Evolutionary conservation across 2,329 filamentous ascomycete genomes (phyloP), one percentile per base, ranked within the genome.

Genomic region (Diaporthe humulicola): DNA sequence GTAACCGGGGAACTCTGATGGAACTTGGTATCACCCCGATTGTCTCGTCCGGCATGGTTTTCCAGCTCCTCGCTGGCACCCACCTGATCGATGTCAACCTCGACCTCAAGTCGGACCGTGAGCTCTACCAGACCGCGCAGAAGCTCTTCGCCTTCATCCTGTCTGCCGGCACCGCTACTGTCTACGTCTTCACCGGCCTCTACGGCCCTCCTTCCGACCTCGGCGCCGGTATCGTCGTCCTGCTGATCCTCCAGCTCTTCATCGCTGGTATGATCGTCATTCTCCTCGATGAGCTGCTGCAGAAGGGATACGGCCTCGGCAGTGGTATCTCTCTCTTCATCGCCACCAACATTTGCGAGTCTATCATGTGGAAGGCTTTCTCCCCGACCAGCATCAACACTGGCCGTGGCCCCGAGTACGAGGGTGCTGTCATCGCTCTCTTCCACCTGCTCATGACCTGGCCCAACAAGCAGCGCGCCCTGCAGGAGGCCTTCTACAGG

Each of bases 51-150:
- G 97, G 97, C 87, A 99, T 99, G 97, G 95, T 99, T 83, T 99
- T 99, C 92, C 97, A 99, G 93, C 96, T 99, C 83, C 94, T 99
- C 79, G 97, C 97, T 83, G 97, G 97, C 84, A 99, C 97, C 86
- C 97, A 99, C 91, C 94, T 98, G 89, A 98, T 99, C 87, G 97
- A 99, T 85, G 96, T 99, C 90, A 98, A 99, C 92, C 94, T 99
- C 82, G 97, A 99, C 90, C 93, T 98, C 87, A 99, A 99, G 91
- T 97, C 96, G 86, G 97, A 99, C 87, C 97, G 97, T 87, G 97
- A 99, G 90, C 93, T 99, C 78, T 99, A 99, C 92, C 97, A 99
- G 90, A 99, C 96, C 78, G 97, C 97, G 73, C 97, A 99, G 91
- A 99, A 99, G 90, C 94, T 98, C 78, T 96, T 98, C 82, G 97